Base-by-base conservation (phyloP, 352 stramenopile genomes). In the Phytophthora fragariaefolia region DNA sequence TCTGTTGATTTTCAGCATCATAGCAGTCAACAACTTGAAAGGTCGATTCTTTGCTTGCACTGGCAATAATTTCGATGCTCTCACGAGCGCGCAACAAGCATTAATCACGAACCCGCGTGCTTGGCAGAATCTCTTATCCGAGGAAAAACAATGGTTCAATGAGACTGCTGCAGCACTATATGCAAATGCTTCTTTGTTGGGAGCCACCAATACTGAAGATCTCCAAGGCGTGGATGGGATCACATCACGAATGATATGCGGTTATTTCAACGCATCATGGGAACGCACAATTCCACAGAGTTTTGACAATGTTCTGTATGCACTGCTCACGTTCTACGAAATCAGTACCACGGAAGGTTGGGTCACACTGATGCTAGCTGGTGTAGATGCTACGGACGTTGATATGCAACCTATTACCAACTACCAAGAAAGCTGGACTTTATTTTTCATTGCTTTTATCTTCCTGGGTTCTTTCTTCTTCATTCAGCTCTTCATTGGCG, bases 1-100 rank as follows among this genome's bases (percentile, higher is more conserved):
- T 23, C 63, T 98, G 12, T 77, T 96, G 20, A 93, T 97, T 50
- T 98, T 98, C 71, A 92, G 87, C 57, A 97, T 98, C 54, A 80
- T 98, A 50, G 87, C 88, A 7, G 90, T 98, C 0, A 95, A 89
- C 46, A 97, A 97, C 70, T 81, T 98, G 66, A 98, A 98, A 68
- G 93, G 92, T 57, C 77, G 80, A 57, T 81, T 98, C 56, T 87
- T 71, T 34, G 80, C 66, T 20, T 87, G 82, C 69, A 54, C 79
- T 78, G 77, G 80, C 55, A 66, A 68, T 49, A 52, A 86, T 53
- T 90, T 87, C 20, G 77, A 85, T 27, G 55, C 66, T 36, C 67
- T 89, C 13, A 71, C 30, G 3, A 7, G 13, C 4, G 54, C 46
- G 4, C 75, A 83, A 27, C 76, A 80, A 47, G 28, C 50, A 0